phyloP scores from a whole-genome alignment of 75 land plant genomes.

The Sequoia sempervirens region DNA sequence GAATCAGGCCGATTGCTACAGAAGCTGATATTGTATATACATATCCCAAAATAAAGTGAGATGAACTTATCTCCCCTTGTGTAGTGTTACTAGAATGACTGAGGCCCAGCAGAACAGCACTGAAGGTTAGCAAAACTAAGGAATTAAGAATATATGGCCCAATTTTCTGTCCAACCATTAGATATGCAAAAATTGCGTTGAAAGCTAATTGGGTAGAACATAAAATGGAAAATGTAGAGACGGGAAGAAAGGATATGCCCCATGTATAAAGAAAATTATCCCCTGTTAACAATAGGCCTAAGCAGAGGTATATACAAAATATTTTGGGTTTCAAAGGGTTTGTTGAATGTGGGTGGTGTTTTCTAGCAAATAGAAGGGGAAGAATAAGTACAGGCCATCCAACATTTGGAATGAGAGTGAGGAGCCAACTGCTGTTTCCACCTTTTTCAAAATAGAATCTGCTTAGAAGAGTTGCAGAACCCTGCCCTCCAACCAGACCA shows the following conservation, averaged over 20 bases:
- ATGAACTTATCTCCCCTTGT: conserved; percentile 1
- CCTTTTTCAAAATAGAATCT: conserved; percentile 49
- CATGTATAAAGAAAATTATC: conserved; percentile 54
- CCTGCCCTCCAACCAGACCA: conserved; percentile 37
- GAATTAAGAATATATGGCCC: conserved; percentile 42
- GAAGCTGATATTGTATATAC: conserved; percentile 45
- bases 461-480: conserved; percentile 42
- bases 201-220: conserved; percentile 59
- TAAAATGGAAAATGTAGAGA: conserved; percentile 56
- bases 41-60: conserved; percentile 32
- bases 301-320: neutral
- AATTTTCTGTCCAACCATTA: conserved; percentile 49
- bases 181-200: conserved; percentile 48
- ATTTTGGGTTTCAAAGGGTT: neutral
- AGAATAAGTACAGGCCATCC: conserved; percentile 62
- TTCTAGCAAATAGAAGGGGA: conserved; percentile 21
- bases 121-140: conserved; percentile 46
- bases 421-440: conserved; percentile 26
- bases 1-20: conserved; percentile 30
- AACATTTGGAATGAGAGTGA: conserved; percentile 42
- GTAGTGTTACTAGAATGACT: conserved; percentile 15
- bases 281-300: conserved; percentile 46
- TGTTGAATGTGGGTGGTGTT: neutral
- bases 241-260: conserved; percentile 53
- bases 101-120: conserved; percentile 38